Conservation (phyloP, 1,139 yeast species). For the Kluyveromyces sp. region DNA sequence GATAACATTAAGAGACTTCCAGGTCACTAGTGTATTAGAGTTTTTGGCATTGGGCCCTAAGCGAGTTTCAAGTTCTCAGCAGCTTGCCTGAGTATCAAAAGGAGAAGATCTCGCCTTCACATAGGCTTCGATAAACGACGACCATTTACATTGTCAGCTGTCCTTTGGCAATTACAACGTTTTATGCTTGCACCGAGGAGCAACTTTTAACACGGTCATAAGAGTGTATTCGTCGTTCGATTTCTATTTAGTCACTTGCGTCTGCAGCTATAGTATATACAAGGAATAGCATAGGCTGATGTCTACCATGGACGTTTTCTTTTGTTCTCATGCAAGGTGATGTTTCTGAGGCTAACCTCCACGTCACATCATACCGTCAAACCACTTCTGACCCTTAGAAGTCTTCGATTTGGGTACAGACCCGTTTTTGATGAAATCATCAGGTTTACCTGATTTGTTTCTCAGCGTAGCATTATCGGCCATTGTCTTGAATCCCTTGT, state of each 20-base stretch:
- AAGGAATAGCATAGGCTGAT: not conserved
- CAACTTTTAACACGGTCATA: not conserved
- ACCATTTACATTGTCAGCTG: no score
- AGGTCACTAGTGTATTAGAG: no score
- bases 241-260: not conserved
- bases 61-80: no score
- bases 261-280: slow-evolving; percentile 4
- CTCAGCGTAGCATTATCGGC: slow-evolving; percentile 23
- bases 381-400: slow-evolving; percentile 28
- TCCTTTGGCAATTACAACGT: no score
- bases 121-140: no score
- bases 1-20: no score
- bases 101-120: no score
- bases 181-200: not conserved
- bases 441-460: slow-evolving; percentile 25
- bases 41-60: no score
- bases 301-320: no score
- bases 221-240: not conserved
- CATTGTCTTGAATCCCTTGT: slow-evolving; percentile 29
- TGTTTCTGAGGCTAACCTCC: no score
- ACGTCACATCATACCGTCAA: slow-evolving; percentile 20
- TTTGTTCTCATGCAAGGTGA: no score
- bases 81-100: no score
- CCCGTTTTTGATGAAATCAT: slow-evolving; percentile 22
- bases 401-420: slow-evolving; percentile 16